Base-by-base conservation (phyloP, 257 asterid genomes). In the Agastache rugosa region DNA sequence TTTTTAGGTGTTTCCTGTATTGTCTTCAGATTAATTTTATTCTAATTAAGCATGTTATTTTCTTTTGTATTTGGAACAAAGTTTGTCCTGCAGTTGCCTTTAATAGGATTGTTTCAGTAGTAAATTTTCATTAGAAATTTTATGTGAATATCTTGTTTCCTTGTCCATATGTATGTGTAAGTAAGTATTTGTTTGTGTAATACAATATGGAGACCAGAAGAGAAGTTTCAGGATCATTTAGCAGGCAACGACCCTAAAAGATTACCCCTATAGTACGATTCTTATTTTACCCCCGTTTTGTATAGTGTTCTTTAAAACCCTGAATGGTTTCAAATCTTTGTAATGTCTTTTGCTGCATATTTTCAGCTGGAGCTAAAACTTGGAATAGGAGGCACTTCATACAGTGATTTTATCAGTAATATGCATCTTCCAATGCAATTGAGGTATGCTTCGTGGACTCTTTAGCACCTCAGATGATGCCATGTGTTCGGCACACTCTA, bases 381-480 rank as follows among this genome's bases (percentile, higher is more conserved):
- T 82, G 98, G 97, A 69, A 5, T 93, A 23, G 98, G 98, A 74
- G 98, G 98, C 58, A 93, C 97, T 69, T 91, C 98, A 67, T 91
- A 93, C 86, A 87, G 96, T 37, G 98, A 93, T 88, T 93, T 93
- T 72, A 93, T 93, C 70, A 65, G 23, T 17, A 91, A 82, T 72
- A 77, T 91, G 95, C 98, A 93, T 88, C 90, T 93, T 25, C 97
- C 98, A 10, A 91, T 91, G 97, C 98, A 93, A 75, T 79, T 93
- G 83, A 91, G 98, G 98, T 93, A 75, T 76, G 81, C 34, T 69
- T 77, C 31, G 59, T 27, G 44, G 67, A 56, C 44, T 67, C 34
- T 37, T 39, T 66, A 67, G 56, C 68, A 50, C 22, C 68, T 22
- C 61, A 17, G 34, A 19, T 20, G 41, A 62, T 34, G 53, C 16